Base-by-base conservation (phyloP, 2,329 filamentous ascomycete species). In the Trichocomaceae sp. region DNA sequence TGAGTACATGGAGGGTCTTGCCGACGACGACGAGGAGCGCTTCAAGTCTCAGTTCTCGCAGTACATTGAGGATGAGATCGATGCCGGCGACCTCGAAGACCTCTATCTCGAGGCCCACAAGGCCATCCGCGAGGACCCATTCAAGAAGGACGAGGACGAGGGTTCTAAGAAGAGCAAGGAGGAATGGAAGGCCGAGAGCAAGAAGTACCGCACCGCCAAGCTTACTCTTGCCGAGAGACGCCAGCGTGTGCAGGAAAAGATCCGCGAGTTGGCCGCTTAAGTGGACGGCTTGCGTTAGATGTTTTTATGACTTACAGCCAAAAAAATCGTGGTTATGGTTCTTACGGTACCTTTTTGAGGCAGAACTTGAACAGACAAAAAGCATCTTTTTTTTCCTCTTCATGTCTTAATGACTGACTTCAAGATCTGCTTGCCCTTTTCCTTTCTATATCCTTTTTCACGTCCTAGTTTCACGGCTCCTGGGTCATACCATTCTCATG, bases 1-100 rank as follows among this genome's bases (percentile, higher is more conserved):
- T 67, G 93, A 99, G 85, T 99, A 99, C 86, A 99, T 99, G 93
- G 93, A 99, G 87, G 93, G 87, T 58, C 88, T 99, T 63, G 93
- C 93, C 79, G 93, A 99, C 71, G 93, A 99, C 75, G 93, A 99
- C 74, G 93, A 99, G 88, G 93, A 99, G 85, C 91, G 93, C 75
- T 99, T 90, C 89, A 92, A 92, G 84, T 85, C 84, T 69, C 93
- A 99, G 83, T 99, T 99, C 87, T 82, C 85, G 77, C 87, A 93
- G 79, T 99, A 99, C 84, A 87, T 96, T 66, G 92, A 99, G 64
- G 90, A 95, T 73, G 93, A 96, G 69, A 77, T 99, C 64, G 92
- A 97, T 82, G 91, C 93, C 62, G 93, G 96, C 70, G 90, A 88
- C 69, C 84, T 99, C 58, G 93, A 99, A 88, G 93, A 99, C 72